Base-by-base conservation (phyloP, 1,284 basidiomycete species). In the Cryptococcus sp. region DNA sequence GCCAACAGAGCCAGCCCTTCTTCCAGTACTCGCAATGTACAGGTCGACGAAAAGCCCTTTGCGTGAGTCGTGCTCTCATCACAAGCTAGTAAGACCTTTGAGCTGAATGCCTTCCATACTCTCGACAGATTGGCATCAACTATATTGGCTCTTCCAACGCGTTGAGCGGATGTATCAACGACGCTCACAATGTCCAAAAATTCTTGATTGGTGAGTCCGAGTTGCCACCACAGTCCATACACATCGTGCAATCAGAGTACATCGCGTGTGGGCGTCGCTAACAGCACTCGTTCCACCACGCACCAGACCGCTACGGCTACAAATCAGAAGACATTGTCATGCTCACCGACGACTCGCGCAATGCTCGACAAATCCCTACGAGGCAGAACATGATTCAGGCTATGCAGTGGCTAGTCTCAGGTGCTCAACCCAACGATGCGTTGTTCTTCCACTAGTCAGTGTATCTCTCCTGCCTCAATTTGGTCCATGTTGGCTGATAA, bases 1-100 rank as follows among this genome's bases (percentile, higher is more conserved):
- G 85, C 41, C 81, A 81, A 48, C 73, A 74, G 49, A 80, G 82
- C 40, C 84, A 86, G 62, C 82, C 82, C 2, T 86, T 76, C 74
- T 93, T 90, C 80, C 86, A 91, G 72, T 93, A 93, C 70, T 93
- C 90, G 2, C 88, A 89, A 68, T 93, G 91, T 64, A 89, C 77
- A 34, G 88, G 89, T 25, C 87, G 81, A 78, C 88, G 85, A 78
- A 92, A 88, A 75, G 89, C 89, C 0, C 82, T 93, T 13, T 69
- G 67, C 54, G 70, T 70, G 52, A 69, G 72, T 59, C 13, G n/a
- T 10, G 5, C 46, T 34, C 19, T 22, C 47, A 29, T 22, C 7
- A 41, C 6, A n/a, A 15, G 15, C 5, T n/a, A 34, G 38, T n/a
- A 11, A 11, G 38, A n/a, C 38, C n/a, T 40, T 40, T 40, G 11